Evolutionary conservation across 2,329 filamentous ascomycete species (phyloP).

Genomic region (Cordyceps cicadae): DNA sequence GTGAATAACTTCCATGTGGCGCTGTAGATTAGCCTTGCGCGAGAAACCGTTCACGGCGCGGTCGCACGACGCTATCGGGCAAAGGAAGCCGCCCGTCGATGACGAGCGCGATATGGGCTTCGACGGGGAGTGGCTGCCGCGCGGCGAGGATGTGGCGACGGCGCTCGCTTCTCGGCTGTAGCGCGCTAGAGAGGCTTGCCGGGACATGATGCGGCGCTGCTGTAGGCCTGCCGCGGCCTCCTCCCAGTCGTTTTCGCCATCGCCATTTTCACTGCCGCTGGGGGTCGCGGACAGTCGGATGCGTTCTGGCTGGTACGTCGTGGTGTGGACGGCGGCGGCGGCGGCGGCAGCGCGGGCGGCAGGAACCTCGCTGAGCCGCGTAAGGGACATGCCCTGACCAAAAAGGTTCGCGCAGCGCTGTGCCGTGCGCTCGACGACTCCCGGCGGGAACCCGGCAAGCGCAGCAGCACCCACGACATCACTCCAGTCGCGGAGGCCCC

Average conservation of each 20-base stretch:
- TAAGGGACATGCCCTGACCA: slow-evolving; percentile 59
- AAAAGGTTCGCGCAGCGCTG: slow-evolving; percentile 71
- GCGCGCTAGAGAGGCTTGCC: slow-evolving; percentile 22
- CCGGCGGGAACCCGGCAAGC: slow-evolving; percentile 58
- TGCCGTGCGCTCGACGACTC: slow-evolving; percentile 59
- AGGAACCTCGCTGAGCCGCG: slow-evolving; percentile 39
- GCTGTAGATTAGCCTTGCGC: slow-evolving; percentile 27
- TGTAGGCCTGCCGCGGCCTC: slow-evolving; percentile 16
- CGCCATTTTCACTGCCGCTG: slow-evolving; percentile 17
- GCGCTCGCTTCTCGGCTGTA: slow-evolving; percentile 17
- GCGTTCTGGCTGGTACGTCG: slow-evolving; percentile 23
- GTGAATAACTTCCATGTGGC: slow-evolving; percentile 33
- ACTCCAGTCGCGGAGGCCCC: slow-evolving; percentile 66
- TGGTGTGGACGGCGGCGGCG: slow-evolving; percentile 18
- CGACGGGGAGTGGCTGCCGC: slow-evolving; percentile 14
- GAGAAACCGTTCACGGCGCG: slow-evolving; percentile 30
- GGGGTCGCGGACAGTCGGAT: slow-evolving; percentile 19
- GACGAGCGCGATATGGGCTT: slow-evolving; percentile 21
- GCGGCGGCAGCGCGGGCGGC: slow-evolving; percentile 15
- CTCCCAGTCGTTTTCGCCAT: slow-evolving; percentile 20
- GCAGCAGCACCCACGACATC: slow-evolving; percentile 75
- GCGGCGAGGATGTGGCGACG: slow-evolving; percentile 15
- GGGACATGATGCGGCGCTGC: slow-evolving; percentile 24
- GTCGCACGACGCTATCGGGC: slow-evolving; percentile 29
- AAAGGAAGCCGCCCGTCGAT: slow-evolving; percentile 27